A percentile compares a stretch with the other conserved stretches of the same genome.
These are phyloP conservation scores for Penicillium crystallinum DNA, from an alignment of 495 filamentous ascomycete species.

Conservation along the genomic window DNA sequence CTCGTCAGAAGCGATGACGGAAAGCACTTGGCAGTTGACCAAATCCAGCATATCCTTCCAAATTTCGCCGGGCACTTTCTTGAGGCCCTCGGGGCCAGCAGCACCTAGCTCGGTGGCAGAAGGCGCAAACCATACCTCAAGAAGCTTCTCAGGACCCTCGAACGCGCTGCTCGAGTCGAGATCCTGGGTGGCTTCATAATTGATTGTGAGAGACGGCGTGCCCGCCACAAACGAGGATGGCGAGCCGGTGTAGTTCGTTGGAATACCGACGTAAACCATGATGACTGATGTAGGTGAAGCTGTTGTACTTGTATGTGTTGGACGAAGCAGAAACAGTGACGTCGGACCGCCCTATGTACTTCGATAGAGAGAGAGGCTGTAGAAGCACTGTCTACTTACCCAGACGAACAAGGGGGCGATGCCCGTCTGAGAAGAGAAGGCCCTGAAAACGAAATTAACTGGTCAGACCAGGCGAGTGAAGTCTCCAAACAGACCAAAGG, in stretches of 20 bases:
- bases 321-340: constrained; percentile 21
- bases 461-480: constrained; percentile 57
- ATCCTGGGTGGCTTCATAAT: constrained; percentile 89
- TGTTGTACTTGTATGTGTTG: constrained; percentile 9
- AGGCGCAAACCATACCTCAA: constrained; percentile 97
- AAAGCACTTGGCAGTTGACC: constrained; percentile 98
- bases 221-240: constrained; percentile 63
- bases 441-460: constrained; percentile 62
- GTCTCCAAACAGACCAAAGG: constrained; percentile 36
- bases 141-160: constrained; percentile 96
- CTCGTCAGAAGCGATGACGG: constrained; percentile 87
- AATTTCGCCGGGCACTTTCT: constrained; percentile 72
- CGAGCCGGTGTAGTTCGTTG: constrained; percentile 72
- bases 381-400: constrained; percentile 64
- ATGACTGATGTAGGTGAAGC: constrained; percentile 24
- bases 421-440: constrained; percentile 91
- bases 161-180: constrained; percentile 96
- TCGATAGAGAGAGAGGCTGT: constrained; percentile 36
- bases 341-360: constrained; percentile 23
- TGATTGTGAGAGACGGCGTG: constrained; percentile 89
- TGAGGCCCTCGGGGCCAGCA: constrained; percentile 71
- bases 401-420: constrained; percentile 83
- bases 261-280: constrained; percentile 81
- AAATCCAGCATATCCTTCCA: constrained; percentile 98
- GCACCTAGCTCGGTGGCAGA: constrained; percentile 68